Evolutionary conservation across 345 rosid genomes (phyloP), one percentile per base, ranked within the genome.

Genomic region (Adansonia digitata): DNA sequence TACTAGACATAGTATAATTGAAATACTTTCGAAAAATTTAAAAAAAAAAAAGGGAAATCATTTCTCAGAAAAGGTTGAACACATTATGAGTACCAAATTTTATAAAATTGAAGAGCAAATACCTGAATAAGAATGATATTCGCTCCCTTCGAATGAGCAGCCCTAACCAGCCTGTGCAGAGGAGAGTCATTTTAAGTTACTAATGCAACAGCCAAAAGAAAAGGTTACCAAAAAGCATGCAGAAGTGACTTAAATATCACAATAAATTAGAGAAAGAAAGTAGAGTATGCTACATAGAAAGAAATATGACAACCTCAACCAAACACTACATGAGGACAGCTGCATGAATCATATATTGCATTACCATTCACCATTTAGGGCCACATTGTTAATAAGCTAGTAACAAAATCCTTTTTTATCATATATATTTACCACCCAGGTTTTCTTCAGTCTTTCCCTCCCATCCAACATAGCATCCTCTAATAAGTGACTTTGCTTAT

Each of bases 101-200:
- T 24, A 34, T 18, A 55, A 18, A 52, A 51, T 17, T 65, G 5
- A 74, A 42, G 24, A 74, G 71, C 53, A 73, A 22, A 48, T 52
- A 86, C 99, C 97, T 93, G 97, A 83, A 95, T 86, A 78, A 93
- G 99, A 86, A 95, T 83, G 76, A 93, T 88, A 71, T 91, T 87
- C 7, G 98, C 97, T 71, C 93, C 94, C 77, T 89, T 89, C 1
- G 66, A 78, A 73, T 89, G 90, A 81, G 91, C 90, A 81, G 82
- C 86, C 81, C 91, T 86, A 75, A 91, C 90, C 70, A 95, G 74
- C 84, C 97, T 93, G 84, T 79, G 77, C 1, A 65, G 61, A 42
- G 74, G 59, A 81, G 63, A 62, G 76, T 57, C 46, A 42, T 51
- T 52, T 71, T 35, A 37, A 56, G 45, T 35, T 18, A 35, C 18